Evolutionary conservation across 306 rosid species (phyloP).

Genomic region (Boehmeria nivea): DNA sequence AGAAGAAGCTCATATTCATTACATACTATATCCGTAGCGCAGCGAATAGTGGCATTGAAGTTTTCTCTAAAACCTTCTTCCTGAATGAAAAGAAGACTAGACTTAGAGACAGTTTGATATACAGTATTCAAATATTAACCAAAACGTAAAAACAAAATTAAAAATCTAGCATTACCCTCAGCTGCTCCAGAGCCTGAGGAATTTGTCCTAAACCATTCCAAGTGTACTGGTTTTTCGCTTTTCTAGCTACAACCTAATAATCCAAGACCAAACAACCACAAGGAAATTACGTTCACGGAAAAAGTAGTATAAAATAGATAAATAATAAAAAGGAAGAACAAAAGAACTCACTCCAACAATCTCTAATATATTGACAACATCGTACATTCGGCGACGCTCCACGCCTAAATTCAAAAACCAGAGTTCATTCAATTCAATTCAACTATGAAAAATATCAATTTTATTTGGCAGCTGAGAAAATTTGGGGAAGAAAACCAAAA

Average conservation of each 20-base stretch:
- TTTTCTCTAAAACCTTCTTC: conserved; percentile 38
- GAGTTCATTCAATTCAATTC: neutral
- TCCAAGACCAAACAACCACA: conserved; percentile 1
- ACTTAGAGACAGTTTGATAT: neutral
- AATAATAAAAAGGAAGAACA: neutral
- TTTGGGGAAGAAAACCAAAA: too few species aligned
- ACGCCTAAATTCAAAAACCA: conserved; percentile 27
- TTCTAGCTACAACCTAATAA: conserved; percentile 36
- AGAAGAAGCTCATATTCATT: too few species aligned
- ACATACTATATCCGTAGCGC: conserved; percentile 32
- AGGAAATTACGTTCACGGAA: neutral
- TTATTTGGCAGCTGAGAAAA: neutral
- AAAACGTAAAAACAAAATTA: neutral
- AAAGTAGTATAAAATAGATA: neutral
- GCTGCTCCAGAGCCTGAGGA: conserved; percentile 26
- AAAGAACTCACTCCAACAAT: conserved; percentile 32
- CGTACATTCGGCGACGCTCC: conserved; percentile 48
- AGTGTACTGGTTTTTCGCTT: conserved; percentile 32
- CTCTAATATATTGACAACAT: conserved; percentile 48
- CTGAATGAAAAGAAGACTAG: conserved; percentile 14
- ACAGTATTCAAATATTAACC: neutral
- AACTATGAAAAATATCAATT: neutral
- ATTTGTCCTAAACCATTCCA: conserved; percentile 42
- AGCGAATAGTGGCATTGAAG: conserved; percentile 9
- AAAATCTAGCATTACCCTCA: conserved; percentile 14